Evolutionary conservation across 208 protist genomes (phyloP).

Genomic region (Crithidia acanthocephali): DNA sequence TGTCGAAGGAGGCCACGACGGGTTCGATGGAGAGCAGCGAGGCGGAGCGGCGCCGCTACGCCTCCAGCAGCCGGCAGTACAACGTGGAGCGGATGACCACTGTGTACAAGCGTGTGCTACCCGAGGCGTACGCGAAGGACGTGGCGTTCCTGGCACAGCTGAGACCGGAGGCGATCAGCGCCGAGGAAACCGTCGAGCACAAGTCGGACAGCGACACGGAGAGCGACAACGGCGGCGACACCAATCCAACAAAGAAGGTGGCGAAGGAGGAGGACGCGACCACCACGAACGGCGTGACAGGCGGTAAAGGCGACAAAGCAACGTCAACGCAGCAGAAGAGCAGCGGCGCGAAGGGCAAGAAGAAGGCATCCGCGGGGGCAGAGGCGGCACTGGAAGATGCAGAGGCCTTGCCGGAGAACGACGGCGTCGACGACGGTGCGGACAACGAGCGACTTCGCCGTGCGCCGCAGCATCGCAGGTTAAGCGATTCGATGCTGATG

Average conservation of each 20-base stretch:
- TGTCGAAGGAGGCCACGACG: conserved; percentile 49
- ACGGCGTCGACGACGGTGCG: no score
- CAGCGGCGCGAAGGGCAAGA: background rate
- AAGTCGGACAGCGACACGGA: background rate
- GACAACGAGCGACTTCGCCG: no score
- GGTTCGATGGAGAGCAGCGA: conserved; percentile 43
- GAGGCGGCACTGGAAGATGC: no score
- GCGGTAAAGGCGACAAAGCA: no score
- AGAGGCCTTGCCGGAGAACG: no score
- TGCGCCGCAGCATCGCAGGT: no score
- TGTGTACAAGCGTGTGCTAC: conserved; percentile 56
- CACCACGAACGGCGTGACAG: background rate
- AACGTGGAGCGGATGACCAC: conserved; percentile 48
- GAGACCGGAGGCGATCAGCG: background rate
- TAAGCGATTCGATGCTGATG: background rate
- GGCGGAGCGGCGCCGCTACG: conserved; percentile 45
- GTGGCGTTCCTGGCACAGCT: conserved; percentile 21
- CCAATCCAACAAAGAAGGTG: background rate
- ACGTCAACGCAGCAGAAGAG: no score
- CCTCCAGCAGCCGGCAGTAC: conserved; percentile 47
- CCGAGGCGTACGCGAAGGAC: conserved; percentile 51
- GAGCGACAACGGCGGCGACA: background rate
- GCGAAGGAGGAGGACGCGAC: background rate
- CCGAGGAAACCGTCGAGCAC: background rate
- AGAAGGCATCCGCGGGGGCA: background rate